These are phyloP conservation scores for Alectoria sarmentosa DNA, from an alignment of 495 filamentous ascomycete genomes.

Conservation along the genomic window DNA sequence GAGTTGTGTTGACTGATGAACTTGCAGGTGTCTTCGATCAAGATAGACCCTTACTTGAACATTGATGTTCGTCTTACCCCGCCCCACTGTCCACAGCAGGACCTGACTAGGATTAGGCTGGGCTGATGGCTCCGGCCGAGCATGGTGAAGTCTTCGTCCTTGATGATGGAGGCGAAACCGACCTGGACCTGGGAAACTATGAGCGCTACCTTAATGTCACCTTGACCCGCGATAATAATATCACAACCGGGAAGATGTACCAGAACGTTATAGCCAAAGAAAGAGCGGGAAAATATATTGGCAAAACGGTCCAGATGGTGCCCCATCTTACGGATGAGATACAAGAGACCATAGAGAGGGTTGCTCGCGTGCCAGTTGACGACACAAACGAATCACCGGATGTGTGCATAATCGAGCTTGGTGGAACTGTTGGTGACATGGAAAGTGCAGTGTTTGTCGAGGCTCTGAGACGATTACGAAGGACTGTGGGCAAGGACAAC, in stretches of 20 bases:
- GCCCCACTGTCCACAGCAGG: background rate
- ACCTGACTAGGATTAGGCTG: slow-evolving; percentile 41
- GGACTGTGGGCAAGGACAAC: slow-evolving; percentile 62
- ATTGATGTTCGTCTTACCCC: slow-evolving; percentile 45
- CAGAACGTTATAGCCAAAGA: slow-evolving; percentile 75
- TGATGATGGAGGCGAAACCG: slow-evolving; percentile 72
- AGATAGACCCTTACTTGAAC: slow-evolving; percentile 79
- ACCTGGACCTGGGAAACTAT: slow-evolving; percentile 95
- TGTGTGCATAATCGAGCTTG: slow-evolving; percentile 71
- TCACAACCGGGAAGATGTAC: slow-evolving; percentile 96
- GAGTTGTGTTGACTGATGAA: slow-evolving; percentile 27
- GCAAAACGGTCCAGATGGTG: slow-evolving; percentile 88
- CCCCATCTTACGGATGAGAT: slow-evolving; percentile 88
- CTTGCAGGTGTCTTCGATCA: slow-evolving; percentile 53
- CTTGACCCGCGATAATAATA: slow-evolving; percentile 74
- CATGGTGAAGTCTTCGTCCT: slow-evolving; percentile 72
- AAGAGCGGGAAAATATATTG: slow-evolving; percentile 77
- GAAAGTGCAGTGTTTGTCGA: slow-evolving; percentile 88
- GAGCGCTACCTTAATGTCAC: slow-evolving; percentile 73
- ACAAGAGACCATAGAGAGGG: slow-evolving; percentile 86
- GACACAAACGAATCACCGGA: slow-evolving; percentile 75
- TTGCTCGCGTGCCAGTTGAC: slow-evolving; percentile 81
- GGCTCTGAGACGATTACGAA: slow-evolving; percentile 69
- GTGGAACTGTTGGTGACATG: slow-evolving; percentile 83
- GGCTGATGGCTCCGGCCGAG: slow-evolving; percentile 61